A percentile compares a stretch with the other conserved stretches of the same genome.
phyloP scores from a whole-genome alignment of 148 eudicot genomes.

The Rheum nobile region DNA sequence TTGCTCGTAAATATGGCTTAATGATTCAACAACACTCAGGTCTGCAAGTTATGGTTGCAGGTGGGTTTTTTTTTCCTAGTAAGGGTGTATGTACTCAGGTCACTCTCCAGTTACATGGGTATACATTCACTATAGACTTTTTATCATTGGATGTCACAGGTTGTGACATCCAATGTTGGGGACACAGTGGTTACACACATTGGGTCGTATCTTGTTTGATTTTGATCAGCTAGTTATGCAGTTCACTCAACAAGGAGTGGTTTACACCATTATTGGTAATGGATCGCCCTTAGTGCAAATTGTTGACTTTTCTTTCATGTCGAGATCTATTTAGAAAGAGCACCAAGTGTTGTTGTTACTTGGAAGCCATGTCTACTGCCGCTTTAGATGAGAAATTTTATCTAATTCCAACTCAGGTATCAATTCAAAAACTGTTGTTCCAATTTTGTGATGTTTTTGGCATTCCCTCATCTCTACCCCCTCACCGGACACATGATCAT shows the following conservation, averaged over 20 bases:
- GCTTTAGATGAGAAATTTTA: background rate
- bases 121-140: background rate
- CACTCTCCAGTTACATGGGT: background rate
- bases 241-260: background rate
- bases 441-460: slow-evolving; percentile 3
- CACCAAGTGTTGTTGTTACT: background rate
- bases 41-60: background rate
- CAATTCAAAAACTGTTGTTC: background rate
- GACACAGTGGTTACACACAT: slow-evolving; percentile 10
- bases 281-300: background rate
- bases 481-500: background rate
- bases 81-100: background rate
- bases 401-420: background rate
- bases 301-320: background rate
- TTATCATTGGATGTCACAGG: background rate
- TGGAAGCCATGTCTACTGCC: background rate
- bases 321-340: background rate
- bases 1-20: background rate
- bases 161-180: background rate
- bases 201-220: background rate
- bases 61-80: background rate
- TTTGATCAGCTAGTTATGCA: background rate
- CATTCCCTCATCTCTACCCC: background rate
- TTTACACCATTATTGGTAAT: background rate
- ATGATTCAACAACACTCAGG: background rate